Percentiles rank a stretch among this genome's conserved stretches.
phyloP scores from a whole-genome alignment of 176 grass and related monocot genomes.

The Zoysia pacifica region DNA sequence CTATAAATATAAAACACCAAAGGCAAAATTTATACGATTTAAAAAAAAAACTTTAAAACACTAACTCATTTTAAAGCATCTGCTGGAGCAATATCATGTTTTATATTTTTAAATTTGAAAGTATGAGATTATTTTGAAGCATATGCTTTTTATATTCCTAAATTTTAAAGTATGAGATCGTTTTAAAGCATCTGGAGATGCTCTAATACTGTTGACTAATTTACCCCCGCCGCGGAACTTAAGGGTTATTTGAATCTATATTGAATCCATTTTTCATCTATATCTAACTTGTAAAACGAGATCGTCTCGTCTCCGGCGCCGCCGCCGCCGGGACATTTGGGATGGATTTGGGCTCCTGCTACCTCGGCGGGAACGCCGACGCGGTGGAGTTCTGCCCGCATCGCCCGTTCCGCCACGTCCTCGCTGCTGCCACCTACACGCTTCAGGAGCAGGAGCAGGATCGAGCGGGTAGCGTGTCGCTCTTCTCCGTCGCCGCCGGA shows the following conservation, averaged over 20 bases:
- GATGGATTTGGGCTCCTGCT: conserved; percentile 79
- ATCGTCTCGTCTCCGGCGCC: conserved; percentile 8
- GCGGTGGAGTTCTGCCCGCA: conserved; percentile 87
- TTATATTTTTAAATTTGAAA: too few relatives aligned
- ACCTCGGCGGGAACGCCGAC: conserved; percentile 83
- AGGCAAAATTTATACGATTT: too few relatives aligned
- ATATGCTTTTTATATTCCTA: too few relatives aligned
- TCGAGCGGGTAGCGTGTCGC: conserved; percentile 64
- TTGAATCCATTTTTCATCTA: too few relatives aligned
- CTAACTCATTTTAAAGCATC: too few relatives aligned
- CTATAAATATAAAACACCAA: too few relatives aligned
- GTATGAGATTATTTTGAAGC: too few relatives aligned
- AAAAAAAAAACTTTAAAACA: too few relatives aligned
- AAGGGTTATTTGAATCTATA: too few relatives aligned
- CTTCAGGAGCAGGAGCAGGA: conserved; percentile 69
- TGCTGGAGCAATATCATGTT: too few relatives aligned
- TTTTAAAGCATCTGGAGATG: too few relatives aligned
- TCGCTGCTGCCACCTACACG: conserved; percentile 85
- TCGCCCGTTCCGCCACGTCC: conserved; percentile 55
- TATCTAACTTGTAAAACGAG: not conserved
- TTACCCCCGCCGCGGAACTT: conserved; percentile 31
- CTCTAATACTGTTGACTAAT: conserved; percentile 33
- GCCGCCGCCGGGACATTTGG: conserved; percentile 1
- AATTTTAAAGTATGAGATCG: too few relatives aligned
- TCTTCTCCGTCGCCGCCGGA: conserved; percentile 49